Percentiles rank a stretch among this genome's conserved stretches.
phyloP scores from a whole-genome alignment of 176 grass and related monocot species.

The sorghum (Sorghum bicolor) region Sorghum_bicolor_NCBIv3 NC_012872.2:59907001-59907500 shows the following conservation, averaged over 20 bases:
- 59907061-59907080: no score
- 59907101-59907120: not conserved
- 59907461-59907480: not conserved
- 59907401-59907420: not conserved
- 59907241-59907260: not conserved
- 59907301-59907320: not conserved
- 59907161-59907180: not conserved
- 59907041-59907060: no score
- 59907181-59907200: not conserved
- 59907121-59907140: not conserved
- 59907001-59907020: slow-evolving; percentile 8
- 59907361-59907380: not conserved
- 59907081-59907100: no score
- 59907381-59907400: not conserved
- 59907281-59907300: not conserved
- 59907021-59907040: not conserved
- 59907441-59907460: not conserved
- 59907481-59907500: not conserved
- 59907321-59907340: not conserved
- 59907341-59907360: not conserved
- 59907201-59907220: not conserved
- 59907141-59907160: not conserved
- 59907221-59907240: not conserved
- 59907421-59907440: not conserved
- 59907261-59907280: not conserved